Base-by-base conservation (phyloP, 2,329 filamentous ascomycete genomes). In the Diaporthe citriasiana region DNA sequence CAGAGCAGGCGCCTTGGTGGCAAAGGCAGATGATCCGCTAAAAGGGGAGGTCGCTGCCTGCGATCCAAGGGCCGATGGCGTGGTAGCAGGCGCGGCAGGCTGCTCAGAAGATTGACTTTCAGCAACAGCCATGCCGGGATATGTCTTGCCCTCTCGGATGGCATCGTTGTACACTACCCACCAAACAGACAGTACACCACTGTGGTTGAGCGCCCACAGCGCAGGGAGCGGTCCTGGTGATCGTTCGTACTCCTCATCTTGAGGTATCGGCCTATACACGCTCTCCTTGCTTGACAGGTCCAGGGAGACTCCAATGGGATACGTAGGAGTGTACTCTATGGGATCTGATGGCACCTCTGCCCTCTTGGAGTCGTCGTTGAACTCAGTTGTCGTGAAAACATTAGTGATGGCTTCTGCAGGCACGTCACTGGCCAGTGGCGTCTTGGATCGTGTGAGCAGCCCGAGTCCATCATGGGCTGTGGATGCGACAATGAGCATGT, bases 131-230 rank as follows among this genome's bases (percentile, higher is more conserved):
- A 98, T 86, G 6, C 93, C 94, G 53, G 93, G 89, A 81, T 95
- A 98, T 0, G 90, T 89, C 9, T 90, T 91, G 4, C 92, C 92
- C 78, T 92, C 87, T 74, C 92, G 90, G 75, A 99, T 92, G 2
- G 96, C 95, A 55, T 97, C 95, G 47, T 93, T 91, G 83, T 98
- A 98, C 27, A 98, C 89, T 56, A 98, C 84, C 94, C 96, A 98
- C 95, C 96, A 99, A 17, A 92, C 89, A 59, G 91, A 91, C 22
- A 99, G 86, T 13, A 97, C 85, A 76, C 97, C 97, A 79, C 98
- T 94, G 77, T 98, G 93, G 75, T 97, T 98, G 22, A 99, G 86
- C 40, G 95, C 89, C 88, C 97, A 93, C 55, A 98, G 87, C 15
- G 92, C 94, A 8, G 97, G 97, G 12, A 98, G 84, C 17, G 97